These are phyloP conservation scores for Fusarium sp. DNA, from an alignment of 2,329 filamentous ascomycete species.

Conservation along the genomic window DNA sequence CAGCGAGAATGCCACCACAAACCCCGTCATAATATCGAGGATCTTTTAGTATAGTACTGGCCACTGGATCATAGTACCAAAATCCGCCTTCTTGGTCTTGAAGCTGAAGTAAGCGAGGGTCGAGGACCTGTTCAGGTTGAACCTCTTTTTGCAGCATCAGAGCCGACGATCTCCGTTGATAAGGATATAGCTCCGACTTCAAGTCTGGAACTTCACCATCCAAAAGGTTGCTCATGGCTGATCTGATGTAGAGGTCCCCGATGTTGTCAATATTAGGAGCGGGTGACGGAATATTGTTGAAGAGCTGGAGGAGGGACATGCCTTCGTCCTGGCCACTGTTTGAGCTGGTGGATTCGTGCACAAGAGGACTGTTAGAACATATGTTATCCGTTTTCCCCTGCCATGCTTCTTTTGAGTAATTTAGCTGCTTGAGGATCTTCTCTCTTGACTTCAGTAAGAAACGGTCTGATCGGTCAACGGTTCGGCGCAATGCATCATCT, in stretches of 20 bases:
- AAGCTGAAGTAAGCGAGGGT: slow-evolving; percentile 75
- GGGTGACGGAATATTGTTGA: slow-evolving; percentile 79
- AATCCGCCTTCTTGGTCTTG: slow-evolving; percentile 67
- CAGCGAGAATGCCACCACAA: slow-evolving; percentile 80
- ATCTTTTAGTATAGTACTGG: slow-evolving; percentile 70
- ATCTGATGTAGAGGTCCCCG: slow-evolving; percentile 60
- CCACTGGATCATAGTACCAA: slow-evolving; percentile 78
- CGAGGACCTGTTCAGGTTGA: slow-evolving; percentile 71
- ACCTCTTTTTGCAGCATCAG: slow-evolving; percentile 86
- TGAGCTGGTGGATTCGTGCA: slow-evolving; percentile 10
- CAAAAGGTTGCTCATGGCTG: slow-evolving; percentile 67
- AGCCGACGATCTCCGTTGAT: slow-evolving; percentile 83
- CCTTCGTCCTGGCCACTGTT: slow-evolving; percentile 52
- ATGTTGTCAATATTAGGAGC: slow-evolving; percentile 64
- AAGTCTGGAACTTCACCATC: slow-evolving; percentile 66
- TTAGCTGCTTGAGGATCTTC: slow-evolving; percentile 62
- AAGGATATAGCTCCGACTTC: slow-evolving; percentile 75
- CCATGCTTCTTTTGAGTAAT: slow-evolving; percentile 69
- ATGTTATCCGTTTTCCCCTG: slow-evolving; percentile 50
- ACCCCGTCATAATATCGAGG: slow-evolving; percentile 79
- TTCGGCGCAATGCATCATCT: slow-evolving; percentile 69
- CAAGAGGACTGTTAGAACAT: slow-evolving; percentile 14
- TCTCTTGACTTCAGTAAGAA: slow-evolving; percentile 59
- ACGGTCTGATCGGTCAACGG: slow-evolving; percentile 61
- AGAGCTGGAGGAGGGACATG: slow-evolving; percentile 73